Conservation (phyloP, 495 filamentous ascomycete species). For the Penicillium goetzii region DNA sequence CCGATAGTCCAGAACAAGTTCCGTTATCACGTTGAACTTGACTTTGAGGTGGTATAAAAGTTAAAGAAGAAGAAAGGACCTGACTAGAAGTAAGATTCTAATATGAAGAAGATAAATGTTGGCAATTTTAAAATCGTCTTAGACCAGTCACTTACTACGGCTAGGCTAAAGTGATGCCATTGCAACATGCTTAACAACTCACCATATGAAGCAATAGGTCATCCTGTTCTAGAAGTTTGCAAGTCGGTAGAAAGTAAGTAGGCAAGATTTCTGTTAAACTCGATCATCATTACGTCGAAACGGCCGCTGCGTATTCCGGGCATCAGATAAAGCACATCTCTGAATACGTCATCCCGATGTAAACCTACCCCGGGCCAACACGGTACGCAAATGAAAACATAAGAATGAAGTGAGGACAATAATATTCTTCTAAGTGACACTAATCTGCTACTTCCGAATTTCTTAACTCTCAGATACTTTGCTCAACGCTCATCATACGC, state of each 20-base stretch:
- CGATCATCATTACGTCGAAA: background rate
- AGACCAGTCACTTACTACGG: too few relatives aligned
- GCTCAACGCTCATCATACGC: background rate
- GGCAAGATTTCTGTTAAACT: background rate
- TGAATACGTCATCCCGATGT: slow-evolving; percentile 6
- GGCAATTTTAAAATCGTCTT: too few relatives aligned
- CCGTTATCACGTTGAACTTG: too few relatives aligned
- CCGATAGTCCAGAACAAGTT: too few relatives aligned
- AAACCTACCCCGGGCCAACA: background rate
- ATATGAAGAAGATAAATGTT: too few relatives aligned
- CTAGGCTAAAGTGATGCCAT: too few relatives aligned
- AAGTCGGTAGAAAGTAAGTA: background rate
- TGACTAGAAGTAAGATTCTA: too few relatives aligned
- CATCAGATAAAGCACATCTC: background rate
- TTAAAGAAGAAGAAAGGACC: too few relatives aligned
- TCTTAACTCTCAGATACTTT: background rate
- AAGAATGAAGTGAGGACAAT: background rate
- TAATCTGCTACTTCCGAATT: background rate
- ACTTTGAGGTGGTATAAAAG: too few relatives aligned
- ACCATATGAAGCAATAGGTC: background rate
- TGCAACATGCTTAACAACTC: background rate
- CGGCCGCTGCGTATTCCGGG: background rate
- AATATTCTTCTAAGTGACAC: too few relatives aligned
- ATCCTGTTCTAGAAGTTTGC: background rate
- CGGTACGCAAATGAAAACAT: background rate